Base-by-base conservation (phyloP, 495 filamentous ascomycete genomes). In the Aspergillus conjunctus region DNA sequence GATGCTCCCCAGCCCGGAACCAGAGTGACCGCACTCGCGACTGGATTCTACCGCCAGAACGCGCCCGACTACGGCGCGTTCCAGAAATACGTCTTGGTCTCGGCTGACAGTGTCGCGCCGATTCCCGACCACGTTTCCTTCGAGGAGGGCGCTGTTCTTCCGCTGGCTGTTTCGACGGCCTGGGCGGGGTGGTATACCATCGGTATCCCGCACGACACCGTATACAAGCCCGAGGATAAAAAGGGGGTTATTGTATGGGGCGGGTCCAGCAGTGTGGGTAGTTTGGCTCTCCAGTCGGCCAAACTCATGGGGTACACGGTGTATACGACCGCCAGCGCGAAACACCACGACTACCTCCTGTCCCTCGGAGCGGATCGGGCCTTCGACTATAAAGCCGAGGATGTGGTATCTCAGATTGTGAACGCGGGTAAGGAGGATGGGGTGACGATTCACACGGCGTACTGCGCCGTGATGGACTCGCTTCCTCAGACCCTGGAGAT, bases 241-340 rank as follows among this genome's bases (percentile, higher is more conserved):
- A 60, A 73, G 39, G 76, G 66, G 39, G 72, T 79, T 15, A 59
- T 82, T 30, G 59, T 83, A 51, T 84, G 81, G 82, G 82, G 82
- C 3, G 82, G 68, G 5, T 66, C 78, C 37, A 77, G 73, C 46
- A 81, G 73, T 54, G 68, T 82, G 5, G 79, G 80, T 0, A 71
- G 62, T 10, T 59, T 69, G 21, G 67, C 72, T 2, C 63, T 85
- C 9, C 81, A 84, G 56, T 48, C 67, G 4, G 80, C 79, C 1
- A 72, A 66, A 32, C 34, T 64, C 5, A 22, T 78, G 5, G 81
- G 81, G 4, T 80, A 75, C 48, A 72, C 64, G 4, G 73, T 83
- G 4, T 81, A 77, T 51, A 73, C 71, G 15, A 81, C 79, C 0
- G 80, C 79, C 22, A 79, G 78, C 58, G 39, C 62, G 12, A 72